Evolutionary conservation across 164 flowering plant genomes (phyloP).

Genomic region (Piper betle): DNA sequence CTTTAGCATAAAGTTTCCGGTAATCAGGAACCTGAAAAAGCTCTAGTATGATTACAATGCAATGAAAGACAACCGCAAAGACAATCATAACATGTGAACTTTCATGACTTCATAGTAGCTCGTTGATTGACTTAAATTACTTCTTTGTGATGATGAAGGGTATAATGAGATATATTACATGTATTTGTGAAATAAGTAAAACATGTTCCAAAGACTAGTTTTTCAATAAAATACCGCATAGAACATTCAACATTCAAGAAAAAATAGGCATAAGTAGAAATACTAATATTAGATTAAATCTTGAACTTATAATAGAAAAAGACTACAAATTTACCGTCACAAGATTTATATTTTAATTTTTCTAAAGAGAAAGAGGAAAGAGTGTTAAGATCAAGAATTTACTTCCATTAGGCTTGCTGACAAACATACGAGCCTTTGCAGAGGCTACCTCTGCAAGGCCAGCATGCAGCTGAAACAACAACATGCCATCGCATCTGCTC

Average conservation of each 20-base stretch:
- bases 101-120: no score
- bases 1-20: slow-evolving; percentile 71
- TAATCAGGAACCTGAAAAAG: slow-evolving; percentile 72
- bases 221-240: no score
- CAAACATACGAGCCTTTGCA: slow-evolving; percentile 94
- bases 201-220: no score
- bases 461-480: slow-evolving; percentile 63
- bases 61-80: not conserved
- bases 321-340: no score
- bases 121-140: no score
- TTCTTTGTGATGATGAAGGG: no score
- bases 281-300: no score
- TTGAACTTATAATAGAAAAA: no score
- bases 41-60: not conserved
- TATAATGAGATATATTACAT: no score
- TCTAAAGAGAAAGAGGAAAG: not conserved
- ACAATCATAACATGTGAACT: not conserved
- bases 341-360: not conserved
- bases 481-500: not conserved
- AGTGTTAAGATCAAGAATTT: slow-evolving; percentile 10
- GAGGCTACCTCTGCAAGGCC: slow-evolving; percentile 96
- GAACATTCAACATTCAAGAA: no score
- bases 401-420: slow-evolving; percentile 98
- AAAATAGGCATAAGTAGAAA: no score
- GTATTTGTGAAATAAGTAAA: no score